Percentiles rank a stretch among this genome's conserved stretches.
These are phyloP conservation scores for Scytalidium sp. DNA, from an alignment of 2,329 filamentous ascomycete species.

Conservation along the genomic window DNA sequence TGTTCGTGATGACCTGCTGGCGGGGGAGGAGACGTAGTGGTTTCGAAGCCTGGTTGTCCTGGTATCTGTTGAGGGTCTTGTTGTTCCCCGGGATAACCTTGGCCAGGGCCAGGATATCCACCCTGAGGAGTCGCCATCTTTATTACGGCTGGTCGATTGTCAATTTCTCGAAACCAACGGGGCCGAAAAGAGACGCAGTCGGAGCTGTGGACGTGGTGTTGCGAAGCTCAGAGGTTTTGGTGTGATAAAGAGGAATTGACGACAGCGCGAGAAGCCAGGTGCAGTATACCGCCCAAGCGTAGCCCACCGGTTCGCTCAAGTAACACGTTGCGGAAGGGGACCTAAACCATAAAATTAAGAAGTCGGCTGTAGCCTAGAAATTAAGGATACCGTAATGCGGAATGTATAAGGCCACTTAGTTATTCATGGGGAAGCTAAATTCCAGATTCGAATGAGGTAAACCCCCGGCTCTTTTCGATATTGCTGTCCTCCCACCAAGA, in stretches of 20 bases:
- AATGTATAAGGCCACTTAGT: neutral
- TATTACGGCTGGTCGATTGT: slow-evolving; percentile 3
- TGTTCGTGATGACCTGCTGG: slow-evolving; percentile 33
- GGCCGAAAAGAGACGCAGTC: slow-evolving; percentile 1
- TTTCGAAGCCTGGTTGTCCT: slow-evolving; percentile 28
- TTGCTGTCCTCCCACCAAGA: neutral
- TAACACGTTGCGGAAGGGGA: slow-evolving; percentile 25
- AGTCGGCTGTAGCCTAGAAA: neutral
- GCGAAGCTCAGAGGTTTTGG: slow-evolving; percentile 8
- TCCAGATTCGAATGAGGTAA: neutral
- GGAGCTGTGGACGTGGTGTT: slow-evolving; percentile 8
- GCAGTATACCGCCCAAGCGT: slow-evolving; percentile 7
- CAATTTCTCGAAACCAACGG: neutral
- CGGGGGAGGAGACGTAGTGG: slow-evolving; percentile 22
- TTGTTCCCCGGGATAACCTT: slow-evolving; percentile 42
- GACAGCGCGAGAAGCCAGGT: slow-evolving; percentile 7
- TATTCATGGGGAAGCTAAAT: neutral
- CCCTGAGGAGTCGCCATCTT: slow-evolving; percentile 49
- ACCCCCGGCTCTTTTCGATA: neutral
- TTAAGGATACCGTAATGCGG: neutral
- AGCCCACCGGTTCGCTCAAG: slow-evolving; percentile 10
- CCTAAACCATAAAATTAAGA: neutral
- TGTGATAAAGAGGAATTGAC: slow-evolving; percentile 9
- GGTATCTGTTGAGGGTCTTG: slow-evolving; percentile 42
- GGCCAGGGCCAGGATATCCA: slow-evolving; percentile 45